Base-by-base conservation (phyloP, 345 rosid species). In the Salix brachista region DNA sequence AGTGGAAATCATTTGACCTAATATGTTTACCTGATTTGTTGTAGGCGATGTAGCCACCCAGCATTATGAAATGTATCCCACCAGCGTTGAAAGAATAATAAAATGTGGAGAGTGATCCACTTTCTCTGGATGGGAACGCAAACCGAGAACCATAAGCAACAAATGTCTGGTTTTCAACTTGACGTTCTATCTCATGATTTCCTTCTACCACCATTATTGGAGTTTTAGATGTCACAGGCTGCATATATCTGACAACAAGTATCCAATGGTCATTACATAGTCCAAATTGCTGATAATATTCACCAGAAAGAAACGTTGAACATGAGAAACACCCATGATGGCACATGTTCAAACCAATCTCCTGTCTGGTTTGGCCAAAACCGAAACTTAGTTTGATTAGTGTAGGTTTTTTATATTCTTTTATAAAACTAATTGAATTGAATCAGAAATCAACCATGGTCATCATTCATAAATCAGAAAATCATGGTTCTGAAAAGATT, bases 31-130 rank as follows among this genome's bases (percentile, higher is more conserved):
- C 85, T 79, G 94, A 85, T 80, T 85, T 85, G 26, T 91, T 76
- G 78, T 85, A 95, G 44, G 85, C 67, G 50, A 84, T 83, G 79
- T 91, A 95, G 73, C 93, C 92, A 69, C 96, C 90, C 3, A 96
- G 93, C 94, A 96, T 91, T 56, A 96, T 44, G 74, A 95, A 93
- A 73, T 95, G 99, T 69, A 95, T 88, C 67, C 99, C 99, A 0
- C 99, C 99, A 12, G 99, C 92, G 80, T 93, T 87, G 81, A 93
- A 91, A 62, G 98, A 95, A 76, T 91, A 95, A 76, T 91, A 95
- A 52, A 91, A 85, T 13, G 90, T 79, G 21, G 99, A 93, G 26
- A 77, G 83, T 3, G 98, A 93, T 71, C 89, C 91, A 66, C 94
- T 88, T 76, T 91, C 96, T 78, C 85, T 75, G 26, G 83, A 90